Evolutionary conservation across 1,284 basidiomycete species (phyloP), one percentile per base, ranked within the genome.

Genomic region (Ceratobasidium theobromae): DNA sequence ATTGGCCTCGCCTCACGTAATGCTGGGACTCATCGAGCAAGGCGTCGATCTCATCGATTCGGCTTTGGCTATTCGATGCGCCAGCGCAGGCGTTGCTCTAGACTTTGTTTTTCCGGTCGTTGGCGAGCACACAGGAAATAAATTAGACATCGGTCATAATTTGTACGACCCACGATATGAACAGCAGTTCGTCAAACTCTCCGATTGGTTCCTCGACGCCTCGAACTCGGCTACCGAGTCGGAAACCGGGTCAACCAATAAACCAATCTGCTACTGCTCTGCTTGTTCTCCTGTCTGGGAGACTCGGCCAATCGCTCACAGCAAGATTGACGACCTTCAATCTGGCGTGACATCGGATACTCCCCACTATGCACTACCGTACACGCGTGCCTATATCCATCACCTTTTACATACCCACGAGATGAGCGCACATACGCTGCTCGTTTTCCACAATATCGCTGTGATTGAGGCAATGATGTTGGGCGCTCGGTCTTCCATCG

Each of bases 321-420:
- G 86, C 68, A 66, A 70, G 1, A 66, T 81, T 25, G 86, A 87
- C 69, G 71, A 66, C 6, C 9, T 35, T 46, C 66, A 67, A 14
- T 43, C 73, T 70, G 71, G 74, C 23, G 11, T 18, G 38, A 6
- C 9, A 45, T 11, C 12, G 43, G 54, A 40, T 16, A 1, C 3
- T 11, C n/a, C 53, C 4, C 27, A 41, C 27, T 49, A 35, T n/a
- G 52, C 57, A 4, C 75, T 76, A 1, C 78, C 82, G 0, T 82
- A 80, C 72, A 86, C 84, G 2, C 83, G 86, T n/a, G 86, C 88
- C 1, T 93, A 93, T 71, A 60, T 91, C 32, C 89, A 93, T 73
- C 91, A 93, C 72, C 82, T 93, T 11, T 77, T 93, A 45, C 86
- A 88, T 60, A 91, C 91, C 6, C 91, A 93, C 76, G 91, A 93